Evolutionary conservation across 371 early-diverging fungal species (phyloP), one percentile per base, ranked within the genome.

Genomic region (Basidiobolus meristosporus): DNA sequence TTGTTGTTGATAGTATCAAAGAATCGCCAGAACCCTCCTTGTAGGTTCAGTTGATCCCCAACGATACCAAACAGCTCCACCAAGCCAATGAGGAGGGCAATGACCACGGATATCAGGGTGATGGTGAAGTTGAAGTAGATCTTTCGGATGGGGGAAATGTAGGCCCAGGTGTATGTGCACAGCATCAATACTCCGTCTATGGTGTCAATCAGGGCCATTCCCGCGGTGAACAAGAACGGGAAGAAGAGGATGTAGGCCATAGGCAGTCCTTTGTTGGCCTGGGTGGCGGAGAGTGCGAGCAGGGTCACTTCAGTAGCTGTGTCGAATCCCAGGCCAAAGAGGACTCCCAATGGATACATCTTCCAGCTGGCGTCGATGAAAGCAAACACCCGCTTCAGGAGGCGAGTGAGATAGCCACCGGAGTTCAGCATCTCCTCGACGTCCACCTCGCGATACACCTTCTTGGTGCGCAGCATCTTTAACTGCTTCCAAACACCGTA

Each of bases 321-420:
- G 54, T 78, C 79, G 44, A 78, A 78, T 6, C 77, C 79, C 4
- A 78, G 47, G 3, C 79, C 77, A 47, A 73, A 73, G 18, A 72
- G 41, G 3, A 71, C 51, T 2, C 73, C 73, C 2, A 71, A 48
- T 12, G 70, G 71, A 39, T 71, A 71, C 74, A 73, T 73, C 39
- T 73, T 71, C 69, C 70, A 71, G 9, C 66, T 65, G 4, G 65
- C 61, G 44, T 76, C 56, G 44, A 76, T 55, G 32, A 68, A 50
- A 9, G 47, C 47, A 40, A 70, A 73, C 3, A 73, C 44, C 3
- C 68, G 70, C 12, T 60, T 46, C 38, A 70, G 70, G 20, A 68
- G 59, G 1, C 69, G 59, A 1, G 59, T 63, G n/a, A 73, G 41
- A 12, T 60, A 36, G 11, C 73, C 68, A 2, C 50, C 45, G 5